Base-by-base conservation (phyloP, 2,329 filamentous ascomycete species). In the Helicocarpus griseus region DNA sequence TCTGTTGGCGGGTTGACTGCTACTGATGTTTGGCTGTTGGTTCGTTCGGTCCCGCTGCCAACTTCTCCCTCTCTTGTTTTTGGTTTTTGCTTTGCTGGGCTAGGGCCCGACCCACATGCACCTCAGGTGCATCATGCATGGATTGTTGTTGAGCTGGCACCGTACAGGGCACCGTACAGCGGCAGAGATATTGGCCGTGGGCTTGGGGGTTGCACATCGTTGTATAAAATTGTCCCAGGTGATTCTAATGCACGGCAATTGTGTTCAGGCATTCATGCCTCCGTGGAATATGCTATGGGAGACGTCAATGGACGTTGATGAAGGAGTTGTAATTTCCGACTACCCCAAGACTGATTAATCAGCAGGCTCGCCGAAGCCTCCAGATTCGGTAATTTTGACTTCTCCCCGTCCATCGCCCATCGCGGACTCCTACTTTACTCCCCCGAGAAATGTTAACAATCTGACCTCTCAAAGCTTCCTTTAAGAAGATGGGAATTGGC, bases 111-210 rank as follows among this genome's bases (percentile, higher is more conserved):
- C 24, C 40, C 24, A 14, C 14, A 9, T 29, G 24, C 24, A 44
- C 7, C 14, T 14, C 40, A 9, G n/a, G 40, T 17, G 26, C 41
- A 29, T 44, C 41, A 17, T 7, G 22, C n/a, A 19, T 44, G 41
- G 14, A 44, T n/a, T 22, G 17, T 28, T 19, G 41, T 44, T 29
- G 41, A 44, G 41, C 41, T 44, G 41, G 41, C 41, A 44, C 41
- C 41, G 24, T 44, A 44, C 24, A 29, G 11, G 41, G 41, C 41
- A 44, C 41, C 41, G 24, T 44, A 44, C 24, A 29, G 11, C 14
- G 9, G 3, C 26, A 9, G 40, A 43, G 22, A 28, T 29, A 29
- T 29, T 19, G 40, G 5, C 24, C 3, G 40, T 2, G 22, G 14
- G 21, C 28, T 43, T 2, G 13, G 26, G 4, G 7, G n/a, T 44